Base-by-base conservation (phyloP, 306 rosid genomes). In the Mimosa pudica region DNA sequence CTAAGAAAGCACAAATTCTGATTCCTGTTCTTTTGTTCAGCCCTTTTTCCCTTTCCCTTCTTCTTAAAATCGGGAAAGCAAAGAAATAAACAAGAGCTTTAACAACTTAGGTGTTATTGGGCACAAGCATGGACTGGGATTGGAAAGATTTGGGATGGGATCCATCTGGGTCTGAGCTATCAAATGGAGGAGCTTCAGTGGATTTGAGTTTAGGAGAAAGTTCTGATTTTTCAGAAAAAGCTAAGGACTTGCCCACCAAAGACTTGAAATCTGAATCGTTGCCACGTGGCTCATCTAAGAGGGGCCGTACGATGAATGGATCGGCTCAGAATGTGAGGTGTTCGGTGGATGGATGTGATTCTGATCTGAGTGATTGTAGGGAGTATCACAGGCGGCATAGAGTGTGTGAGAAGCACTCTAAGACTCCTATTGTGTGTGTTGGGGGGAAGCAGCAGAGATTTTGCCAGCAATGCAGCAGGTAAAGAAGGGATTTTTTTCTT, bases 381-480 rank as follows among this genome's bases (percentile, higher is more conserved):
- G 98, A 94, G 80, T 94, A 94, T 74, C 94, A 94, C 70, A 82
- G 90, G 38, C 92, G 96, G 7, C 98, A 94, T 36, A 88, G 92
- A 79, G 97, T 92, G 14, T 94, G 98, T 16, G 98, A 94, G 67
- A 82, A 78, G 79, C 98, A 94, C 66, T 92, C 97, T 13, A 94
- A 94, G 82, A 89, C 96, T 49, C 89, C 97, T 4, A 85, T 82
- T 77, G 98, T 94, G 74, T 70, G 84, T 18, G 89, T 94, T 49
- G 82, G 79, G 58, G 97, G 92, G 8, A 90, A 84, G 70, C 92
- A 94, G 58, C 93, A 89, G 78, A 80, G 98, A 35, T 94, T 94
- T 87, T 94, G 98, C 87, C 98, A 94, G 87, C 98, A 94, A 85
- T 92, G 98, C 86, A 92, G 97, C 94, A 90, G 98, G 98, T 90